Evolutionary conservation across 2,329 filamentous ascomycete species (phyloP), one percentile per base, ranked within the genome.

Genomic region (Tolypocladium album): DNA sequence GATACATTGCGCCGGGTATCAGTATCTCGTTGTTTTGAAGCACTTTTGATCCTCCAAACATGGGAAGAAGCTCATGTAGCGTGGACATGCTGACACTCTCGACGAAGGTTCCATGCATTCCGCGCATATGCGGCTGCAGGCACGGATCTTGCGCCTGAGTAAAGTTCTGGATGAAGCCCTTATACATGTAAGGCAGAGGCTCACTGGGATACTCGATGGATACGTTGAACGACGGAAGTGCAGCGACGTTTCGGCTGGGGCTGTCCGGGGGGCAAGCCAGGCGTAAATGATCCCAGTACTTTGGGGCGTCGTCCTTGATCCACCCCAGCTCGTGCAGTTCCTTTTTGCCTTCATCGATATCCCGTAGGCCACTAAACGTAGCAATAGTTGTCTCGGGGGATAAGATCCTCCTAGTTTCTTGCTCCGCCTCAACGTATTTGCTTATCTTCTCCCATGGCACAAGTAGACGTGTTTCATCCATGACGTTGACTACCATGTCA

Each of bases 1-100:
- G 81, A 66, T 88, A 88, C 81, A 85, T 85, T 66, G 82, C 83
- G 4, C 83, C 83, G 1, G 84, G 84, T 62, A 87, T 84, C 36
- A 87, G 72, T 59, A 87, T 85, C 66, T 87, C 84, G 64, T 82
- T 86, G 67, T 87, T 87, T 63, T 82, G 76, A 42, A 79, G 81
- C 50, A 85, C 76, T 68, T 87, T 87, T 65, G 80, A 86, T 62
- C 85, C 83, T 57, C 82, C 78, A 65, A 87, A 87, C 24, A 87
- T 74, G 11, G 84, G 84, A 12, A 86, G 73, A 13, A 87, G 73
- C 59, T 82, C 79, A 53, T 78, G 75, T 3, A 80, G 82, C 12
- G 79, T 77, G 15, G 78, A 73, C 58, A 84, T 71, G 55, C 76
- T 80, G 50, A 80, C 76, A 47, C 81, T 77, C 59, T 82, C 77